These are phyloP conservation scores for Echites panduratus DNA, from an alignment of 257 asterid genomes.

Conservation along the genomic window DNA sequence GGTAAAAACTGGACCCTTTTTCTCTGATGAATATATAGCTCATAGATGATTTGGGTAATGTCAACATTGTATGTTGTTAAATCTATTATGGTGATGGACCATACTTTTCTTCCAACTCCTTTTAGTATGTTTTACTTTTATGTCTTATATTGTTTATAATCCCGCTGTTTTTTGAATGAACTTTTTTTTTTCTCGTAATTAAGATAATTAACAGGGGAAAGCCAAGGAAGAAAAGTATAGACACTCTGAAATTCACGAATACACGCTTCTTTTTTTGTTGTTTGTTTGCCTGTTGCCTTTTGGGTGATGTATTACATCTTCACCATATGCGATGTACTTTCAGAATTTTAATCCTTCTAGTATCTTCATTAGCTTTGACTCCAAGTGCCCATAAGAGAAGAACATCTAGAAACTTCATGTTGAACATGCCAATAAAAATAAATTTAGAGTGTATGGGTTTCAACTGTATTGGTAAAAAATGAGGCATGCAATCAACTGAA, in stretches of 20 bases:
- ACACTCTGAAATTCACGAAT: not conserved
- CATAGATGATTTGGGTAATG: not conserved
- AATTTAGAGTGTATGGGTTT: too few species aligned
- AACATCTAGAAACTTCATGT: too few species aligned
- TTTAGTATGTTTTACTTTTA: not conserved
- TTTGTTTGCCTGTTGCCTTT: not conserved
- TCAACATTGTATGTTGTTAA: not conserved
- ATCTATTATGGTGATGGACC: not conserved
- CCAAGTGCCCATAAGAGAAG: not conserved
- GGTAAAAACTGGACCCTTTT: too few species aligned
- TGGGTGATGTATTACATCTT: not conserved
- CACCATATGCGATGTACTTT: not conserved
- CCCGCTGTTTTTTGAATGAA: not conserved
- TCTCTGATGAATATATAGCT: slow-evolving; percentile 12
- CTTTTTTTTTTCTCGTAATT: too few species aligned
- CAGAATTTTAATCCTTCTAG: not conserved
- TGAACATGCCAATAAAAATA: too few species aligned
- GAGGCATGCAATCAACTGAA: too few species aligned
- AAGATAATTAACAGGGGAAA: not conserved
- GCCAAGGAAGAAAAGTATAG: not conserved
- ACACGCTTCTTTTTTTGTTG: not conserved
- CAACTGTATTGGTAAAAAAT: too few species aligned
- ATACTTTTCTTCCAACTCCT: not conserved
- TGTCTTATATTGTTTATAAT: not conserved
- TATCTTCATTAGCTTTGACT: not conserved